These are phyloP conservation scores for Chlorociboria aeruginascens DNA, from an alignment of 495 filamentous ascomycete species.

Conservation along the genomic window DNA sequence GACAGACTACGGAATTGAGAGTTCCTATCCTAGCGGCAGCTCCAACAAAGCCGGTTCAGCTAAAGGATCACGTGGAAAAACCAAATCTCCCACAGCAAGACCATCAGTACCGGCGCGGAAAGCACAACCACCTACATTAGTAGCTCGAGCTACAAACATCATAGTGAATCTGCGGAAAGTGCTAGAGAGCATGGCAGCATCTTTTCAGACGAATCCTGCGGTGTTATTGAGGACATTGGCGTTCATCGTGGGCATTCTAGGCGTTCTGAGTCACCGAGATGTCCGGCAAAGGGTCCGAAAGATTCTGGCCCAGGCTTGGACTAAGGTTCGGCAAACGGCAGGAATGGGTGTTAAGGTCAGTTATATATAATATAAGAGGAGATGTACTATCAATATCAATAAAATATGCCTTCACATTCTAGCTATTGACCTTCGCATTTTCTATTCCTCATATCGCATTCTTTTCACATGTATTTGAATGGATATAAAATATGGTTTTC, in stretches of 20 bases:
- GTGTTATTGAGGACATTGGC: conserved; percentile 61
- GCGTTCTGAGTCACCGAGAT: conserved; percentile 62
- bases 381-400: background rate
- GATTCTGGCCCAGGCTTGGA: conserved; percentile 59
- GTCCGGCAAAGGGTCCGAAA: conserved; percentile 63
- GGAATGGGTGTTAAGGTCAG: conserved; percentile 98
- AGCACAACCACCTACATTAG: conserved; percentile 29
- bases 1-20: conserved; percentile 43
- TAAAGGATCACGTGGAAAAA: conserved; percentile 16
- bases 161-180: conserved; percentile 46
- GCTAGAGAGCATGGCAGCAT: conserved; percentile 46
- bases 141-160: conserved; percentile 35
- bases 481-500: no score
- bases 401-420: no score
- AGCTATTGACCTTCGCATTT: no score
- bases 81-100: conserved; percentile 10
- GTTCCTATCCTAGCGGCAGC: conserved; percentile 10
- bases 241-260: conserved; percentile 69
- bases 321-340: conserved; percentile 71
- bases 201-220: conserved; percentile 60
- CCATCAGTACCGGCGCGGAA: conserved; percentile 22
- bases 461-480: no score
- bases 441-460: no score
- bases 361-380: conserved; percentile 52
- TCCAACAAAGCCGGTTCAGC: conserved; percentile 15